Percentiles rank a stretch among this genome's conserved stretches.
Evolutionary conservation across 352 stramenopile genomes (phyloP).

Genomic region (Pythium vanterpoolii): DNA sequence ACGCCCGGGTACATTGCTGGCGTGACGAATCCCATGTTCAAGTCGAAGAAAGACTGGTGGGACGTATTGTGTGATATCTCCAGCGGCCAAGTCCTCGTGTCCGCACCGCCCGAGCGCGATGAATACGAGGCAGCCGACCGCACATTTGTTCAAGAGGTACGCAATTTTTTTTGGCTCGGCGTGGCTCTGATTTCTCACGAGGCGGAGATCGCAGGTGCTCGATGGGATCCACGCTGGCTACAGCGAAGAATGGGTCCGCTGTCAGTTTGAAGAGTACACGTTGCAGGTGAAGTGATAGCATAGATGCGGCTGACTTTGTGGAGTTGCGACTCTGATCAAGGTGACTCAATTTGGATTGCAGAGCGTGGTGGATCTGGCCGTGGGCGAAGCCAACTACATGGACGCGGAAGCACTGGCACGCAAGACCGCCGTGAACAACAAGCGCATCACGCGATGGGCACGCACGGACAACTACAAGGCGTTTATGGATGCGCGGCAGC

Average conservation of each 20-base stretch:
- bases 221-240: slow-evolving; percentile 77
- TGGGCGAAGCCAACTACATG: slow-evolving; percentile 77
- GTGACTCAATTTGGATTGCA: not conserved
- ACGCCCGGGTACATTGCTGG: slow-evolving; percentile 86
- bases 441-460: slow-evolving; percentile 85
- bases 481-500: slow-evolving; percentile 58
- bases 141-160: slow-evolving; percentile 72
- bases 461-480: slow-evolving; percentile 85
- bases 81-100: slow-evolving; percentile 71
- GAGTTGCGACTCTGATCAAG: not conserved
- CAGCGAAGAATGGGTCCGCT: slow-evolving; percentile 84
- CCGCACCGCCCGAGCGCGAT: slow-evolving; percentile 56
- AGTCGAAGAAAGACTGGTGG: slow-evolving; percentile 89
- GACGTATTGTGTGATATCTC: slow-evolving; percentile 88
- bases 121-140: slow-evolving; percentile 68
- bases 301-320: not conserved
- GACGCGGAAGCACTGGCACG: slow-evolving; percentile 65
- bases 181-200: not conserved
- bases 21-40: slow-evolving; percentile 92
- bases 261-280: slow-evolving; percentile 89
- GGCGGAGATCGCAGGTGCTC: slow-evolving; percentile 42
- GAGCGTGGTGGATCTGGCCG: slow-evolving; percentile 78
- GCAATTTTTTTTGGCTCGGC: not conserved
- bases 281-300: slow-evolving; percentile 37
- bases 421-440: slow-evolving; percentile 82